phyloP scores from a whole-genome alignment of 148 eudicot species.

The Limonium bicolor region DNA sequence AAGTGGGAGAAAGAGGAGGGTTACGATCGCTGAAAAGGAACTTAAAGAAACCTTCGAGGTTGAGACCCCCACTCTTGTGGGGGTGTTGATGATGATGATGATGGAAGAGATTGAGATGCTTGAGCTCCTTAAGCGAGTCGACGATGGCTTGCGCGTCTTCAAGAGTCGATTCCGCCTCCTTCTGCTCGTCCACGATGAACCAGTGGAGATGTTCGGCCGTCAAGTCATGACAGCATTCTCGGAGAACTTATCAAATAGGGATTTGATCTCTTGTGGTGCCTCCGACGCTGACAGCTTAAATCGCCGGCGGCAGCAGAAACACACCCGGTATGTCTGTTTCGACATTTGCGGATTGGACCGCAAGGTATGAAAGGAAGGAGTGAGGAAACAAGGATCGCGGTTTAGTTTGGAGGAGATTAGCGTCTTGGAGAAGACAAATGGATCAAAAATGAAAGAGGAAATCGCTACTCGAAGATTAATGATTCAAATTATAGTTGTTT shows the following conservation, averaged over 20 bases:
- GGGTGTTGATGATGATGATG: too few species aligned
- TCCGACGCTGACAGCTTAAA: constrained; percentile 54
- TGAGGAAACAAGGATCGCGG: too few species aligned
- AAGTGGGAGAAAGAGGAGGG: constrained; percentile 37
- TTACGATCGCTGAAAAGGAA: constrained; percentile 46
- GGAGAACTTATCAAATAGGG: constrained; percentile 40
- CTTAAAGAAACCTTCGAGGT: constrained; percentile 57
- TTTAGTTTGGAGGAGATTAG: too few species aligned
- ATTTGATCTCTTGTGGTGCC: constrained; percentile 52
- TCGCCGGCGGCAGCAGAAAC: constrained; percentile 74
- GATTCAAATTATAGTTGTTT: too few species aligned
- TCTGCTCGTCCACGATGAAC: constrained; percentile 63
- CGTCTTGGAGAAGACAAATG: too few species aligned
- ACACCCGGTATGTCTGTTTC: constrained; percentile 52
- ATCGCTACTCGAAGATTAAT: too few species aligned
- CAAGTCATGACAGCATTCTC: constrained; percentile 65
- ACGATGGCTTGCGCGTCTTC: constrained; percentile 44
- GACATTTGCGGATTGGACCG: too few species aligned
- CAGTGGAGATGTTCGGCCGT: constrained; percentile 37
- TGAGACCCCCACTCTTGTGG: constrained; percentile 31
- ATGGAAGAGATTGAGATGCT: constrained; percentile 37
- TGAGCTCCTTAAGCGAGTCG: constrained; percentile 29
- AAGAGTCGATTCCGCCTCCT: constrained; percentile 27
- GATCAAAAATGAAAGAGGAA: too few species aligned
- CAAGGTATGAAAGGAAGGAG: too few species aligned